These are phyloP conservation scores for Coccomyxa sp. DNA, from an alignment of 139 green algal genomes.

Conservation along the genomic window DNA sequence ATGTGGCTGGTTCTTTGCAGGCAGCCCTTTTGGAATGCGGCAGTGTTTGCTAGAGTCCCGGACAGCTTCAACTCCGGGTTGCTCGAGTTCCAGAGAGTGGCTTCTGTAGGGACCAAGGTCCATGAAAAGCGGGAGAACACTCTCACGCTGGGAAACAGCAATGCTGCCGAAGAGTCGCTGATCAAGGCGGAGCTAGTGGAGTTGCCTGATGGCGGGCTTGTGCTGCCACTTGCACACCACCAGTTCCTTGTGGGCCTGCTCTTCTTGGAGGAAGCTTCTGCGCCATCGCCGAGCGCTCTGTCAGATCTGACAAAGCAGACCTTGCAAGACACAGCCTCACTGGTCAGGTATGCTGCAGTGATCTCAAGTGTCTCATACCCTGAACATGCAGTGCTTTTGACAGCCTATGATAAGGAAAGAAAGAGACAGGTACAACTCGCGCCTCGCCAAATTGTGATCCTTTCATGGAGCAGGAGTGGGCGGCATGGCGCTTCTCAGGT, in stretches of 20 bases:
- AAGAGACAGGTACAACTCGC: background rate
- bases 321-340: background rate
- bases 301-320: background rate
- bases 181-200: slow-evolving; percentile 28
- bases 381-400: background rate
- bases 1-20: background rate
- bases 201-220: slow-evolving; percentile 50
- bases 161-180: slow-evolving; percentile 37
- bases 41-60: slow-evolving; percentile 31
- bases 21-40: background rate
- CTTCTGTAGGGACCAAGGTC: background rate
- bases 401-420: background rate
- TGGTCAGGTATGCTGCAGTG: background rate
- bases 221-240: slow-evolving; percentile 49
- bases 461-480: background rate
- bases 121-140: background rate
- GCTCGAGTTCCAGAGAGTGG: slow-evolving; percentile 33
- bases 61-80: slow-evolving; percentile 17
- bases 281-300: background rate
- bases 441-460: background rate
- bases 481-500: background rate
- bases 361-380: background rate
- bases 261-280: slow-evolving; percentile 36
- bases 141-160: background rate
- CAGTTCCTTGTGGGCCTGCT: slow-evolving; percentile 56